phyloP scores from a whole-genome alignment of 2,329 filamentous ascomycete genomes.

The Gnomoniopsis smithogilvyi region DNA sequence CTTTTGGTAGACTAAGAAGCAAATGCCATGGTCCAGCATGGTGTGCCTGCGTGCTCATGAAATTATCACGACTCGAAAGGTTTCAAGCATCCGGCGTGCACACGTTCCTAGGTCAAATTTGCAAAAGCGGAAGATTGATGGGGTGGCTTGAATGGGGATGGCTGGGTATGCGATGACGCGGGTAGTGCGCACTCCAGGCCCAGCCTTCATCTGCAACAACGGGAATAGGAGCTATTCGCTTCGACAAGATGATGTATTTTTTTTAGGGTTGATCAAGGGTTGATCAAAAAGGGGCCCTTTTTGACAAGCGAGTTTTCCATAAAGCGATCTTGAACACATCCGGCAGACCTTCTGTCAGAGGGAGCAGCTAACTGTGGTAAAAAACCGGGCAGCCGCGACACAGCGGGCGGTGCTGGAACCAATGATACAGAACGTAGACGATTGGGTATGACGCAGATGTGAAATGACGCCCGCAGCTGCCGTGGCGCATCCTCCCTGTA shows the following conservation, averaged over 20 bases:
- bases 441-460: neutral
- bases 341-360: neutral
- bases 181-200: neutral
- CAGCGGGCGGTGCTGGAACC: neutral
- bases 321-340: neutral
- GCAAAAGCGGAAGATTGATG: too few species aligned
- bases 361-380: neutral
- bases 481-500: too few species aligned
- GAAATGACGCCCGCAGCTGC: too few species aligned
- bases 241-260: neutral
- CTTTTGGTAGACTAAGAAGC: too few species aligned
- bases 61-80: too few species aligned
- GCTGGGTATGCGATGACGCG: neutral
- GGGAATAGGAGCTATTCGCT: neutral
- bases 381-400: constrained; percentile 2
- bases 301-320: too few species aligned
- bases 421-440: neutral
- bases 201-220: neutral
- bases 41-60: too few species aligned
- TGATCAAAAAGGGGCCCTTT: neutral
- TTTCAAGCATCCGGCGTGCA: too few species aligned
- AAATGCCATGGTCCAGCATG: too few species aligned
- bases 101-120: too few species aligned
- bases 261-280: neutral
- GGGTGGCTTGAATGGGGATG: neutral